Conservation (phyloP, 1,284 basidiomycete genomes). For the Vanrija sp. region DNA sequence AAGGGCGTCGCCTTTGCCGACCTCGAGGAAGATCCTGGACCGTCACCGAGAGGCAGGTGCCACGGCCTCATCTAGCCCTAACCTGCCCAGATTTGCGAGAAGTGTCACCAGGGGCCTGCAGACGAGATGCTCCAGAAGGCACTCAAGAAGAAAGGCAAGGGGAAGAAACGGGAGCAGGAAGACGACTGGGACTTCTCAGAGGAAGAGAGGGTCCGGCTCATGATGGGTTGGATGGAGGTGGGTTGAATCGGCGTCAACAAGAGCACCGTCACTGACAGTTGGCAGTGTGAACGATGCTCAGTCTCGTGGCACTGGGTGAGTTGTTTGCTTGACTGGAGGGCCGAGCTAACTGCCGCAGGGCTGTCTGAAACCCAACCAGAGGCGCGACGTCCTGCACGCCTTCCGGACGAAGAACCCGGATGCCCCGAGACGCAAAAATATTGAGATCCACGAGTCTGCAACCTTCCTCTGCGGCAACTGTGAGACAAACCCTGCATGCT, state of each 20-base stretch:
- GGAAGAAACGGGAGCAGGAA: slow-evolving; percentile 50
- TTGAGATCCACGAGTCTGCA: slow-evolving; percentile 62
- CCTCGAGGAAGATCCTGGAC: slow-evolving; percentile 7
- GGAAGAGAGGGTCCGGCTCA: slow-evolving; percentile 55
- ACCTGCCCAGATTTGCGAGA: slow-evolving; percentile 32
- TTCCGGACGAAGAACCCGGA: slow-evolving; percentile 51
- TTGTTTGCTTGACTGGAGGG: background rate
- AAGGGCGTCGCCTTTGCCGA: background rate
- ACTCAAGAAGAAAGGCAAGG: slow-evolving; percentile 23
- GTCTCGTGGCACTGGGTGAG: slow-evolving; percentile 68
- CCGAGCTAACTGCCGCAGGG: slow-evolving; percentile 24
- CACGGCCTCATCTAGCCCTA: background rate
- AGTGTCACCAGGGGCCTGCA: slow-evolving; percentile 32
- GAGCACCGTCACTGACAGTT: background rate
- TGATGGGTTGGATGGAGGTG: slow-evolving; percentile 75
- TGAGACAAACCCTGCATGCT: slow-evolving; percentile 67
- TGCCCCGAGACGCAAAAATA: slow-evolving; percentile 28
- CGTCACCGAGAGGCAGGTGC: slow-evolving; percentile 16
- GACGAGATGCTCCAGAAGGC: slow-evolving; percentile 27
- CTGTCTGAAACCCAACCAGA: slow-evolving; percentile 60
- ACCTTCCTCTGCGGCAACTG: slow-evolving; percentile 76
- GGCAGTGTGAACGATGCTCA: slow-evolving; percentile 67
- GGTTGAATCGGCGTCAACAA: slow-evolving; percentile 2
- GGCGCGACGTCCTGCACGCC: slow-evolving; percentile 67
- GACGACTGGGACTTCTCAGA: slow-evolving; percentile 56